Evolutionary conservation across 305 asterid genomes (phyloP), one percentile per base, ranked within the genome.

Genomic region (Euphrasia arctica): DNA sequence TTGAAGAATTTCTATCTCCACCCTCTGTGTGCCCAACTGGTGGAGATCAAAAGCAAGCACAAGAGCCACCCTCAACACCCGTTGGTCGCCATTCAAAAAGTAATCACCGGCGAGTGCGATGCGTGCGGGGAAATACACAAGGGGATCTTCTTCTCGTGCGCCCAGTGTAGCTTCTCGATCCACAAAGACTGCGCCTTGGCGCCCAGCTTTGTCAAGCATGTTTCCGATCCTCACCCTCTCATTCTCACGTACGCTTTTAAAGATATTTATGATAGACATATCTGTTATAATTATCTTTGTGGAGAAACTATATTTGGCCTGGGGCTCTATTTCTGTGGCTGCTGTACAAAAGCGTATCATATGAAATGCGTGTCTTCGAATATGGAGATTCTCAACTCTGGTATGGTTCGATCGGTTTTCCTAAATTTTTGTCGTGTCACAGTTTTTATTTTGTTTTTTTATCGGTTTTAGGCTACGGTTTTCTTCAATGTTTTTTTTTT

Each of bases 31-130:
- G 69, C 68, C 1, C 1, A 12, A 0, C 42, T 18, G 4, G 58
- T 54, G 22, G 58, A 54, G 68, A 69, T 69, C 50, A 4, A 55
- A 27, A 47, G 12, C 59, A 18, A 18, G 3, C 74, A 69, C 54
- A 34, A 3, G n/a, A 62, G 59, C 36, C 59, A 54, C 34, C 11
- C 10, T 11, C 4, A 22, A 54, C 59, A 54, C 34, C 59, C 59
- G 0, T n/a, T 69, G 31, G 54, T 12, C 4, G 59, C 45, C 52
- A 1, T 62, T 7, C n/a, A 31, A 5, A 45, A n/a, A n/a, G 59
- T 45, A 7, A 31, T 27, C 3, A 3, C 5, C 3, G 14, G n/a
- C 5, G 5, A 0, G 1, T 69, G 74, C 2, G 29, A 45, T 31
- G 74, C 2, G 0, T 69, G 74, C 0, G 68, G 64, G 0, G 15